Conservation (phyloP, 2,329 filamentous ascomycete species). For the Pseudogymnoascus sp. region DNA sequence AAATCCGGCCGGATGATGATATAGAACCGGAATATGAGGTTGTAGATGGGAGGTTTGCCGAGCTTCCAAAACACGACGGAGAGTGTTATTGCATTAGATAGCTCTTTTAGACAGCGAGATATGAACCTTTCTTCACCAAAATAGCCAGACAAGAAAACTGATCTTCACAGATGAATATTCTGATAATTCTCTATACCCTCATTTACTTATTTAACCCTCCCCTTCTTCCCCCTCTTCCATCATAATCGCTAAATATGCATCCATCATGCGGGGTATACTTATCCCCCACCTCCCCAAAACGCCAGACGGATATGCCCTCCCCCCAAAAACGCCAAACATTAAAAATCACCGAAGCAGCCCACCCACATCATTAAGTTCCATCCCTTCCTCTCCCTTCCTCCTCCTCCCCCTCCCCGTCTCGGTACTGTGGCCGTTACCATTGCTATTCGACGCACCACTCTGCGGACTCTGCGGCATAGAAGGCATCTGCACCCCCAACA, state of each 20-base stretch:
- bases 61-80: too few species aligned
- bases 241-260: constrained; percentile 3
- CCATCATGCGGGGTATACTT: not conserved
- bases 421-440: not conserved
- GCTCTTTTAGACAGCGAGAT: too few species aligned
- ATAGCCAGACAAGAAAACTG: not conserved
- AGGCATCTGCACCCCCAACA: not conserved
- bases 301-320: not conserved
- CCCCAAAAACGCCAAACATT: not conserved
- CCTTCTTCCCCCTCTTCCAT: not conserved
- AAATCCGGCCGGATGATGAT: too few species aligned
- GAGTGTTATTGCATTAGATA: too few species aligned
- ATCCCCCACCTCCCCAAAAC: not conserved
- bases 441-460: not conserved
- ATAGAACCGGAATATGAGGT: too few species aligned
- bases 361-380: constrained; percentile 1
- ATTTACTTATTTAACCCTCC: not conserved
- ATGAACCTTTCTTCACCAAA: not conserved
- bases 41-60: too few species aligned
- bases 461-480: not conserved
- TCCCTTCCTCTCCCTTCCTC: not conserved
- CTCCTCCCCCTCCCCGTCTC: not conserved
- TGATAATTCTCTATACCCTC: not conserved
- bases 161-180: not conserved
- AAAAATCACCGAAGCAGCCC: not conserved